Evolutionary conservation across 305 asterid genomes (phyloP), one percentile per base, ranked within the genome.

Genomic region (Fraxinus velutina): DNA sequence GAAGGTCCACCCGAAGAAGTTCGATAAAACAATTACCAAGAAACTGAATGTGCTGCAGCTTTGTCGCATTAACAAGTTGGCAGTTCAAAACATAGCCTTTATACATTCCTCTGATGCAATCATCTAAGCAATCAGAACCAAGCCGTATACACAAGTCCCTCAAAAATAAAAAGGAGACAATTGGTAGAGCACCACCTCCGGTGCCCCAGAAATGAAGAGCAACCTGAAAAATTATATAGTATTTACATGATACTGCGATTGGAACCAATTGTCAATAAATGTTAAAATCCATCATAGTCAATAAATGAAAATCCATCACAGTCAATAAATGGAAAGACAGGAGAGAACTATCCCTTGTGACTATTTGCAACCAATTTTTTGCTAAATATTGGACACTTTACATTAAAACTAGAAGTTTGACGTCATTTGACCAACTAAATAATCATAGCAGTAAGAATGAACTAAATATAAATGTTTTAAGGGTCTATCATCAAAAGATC

Each of bases 171-270:
- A 93, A 93, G 78, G 98, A 92, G 84, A 88, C 97, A 82, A 92
- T 93, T 37, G 99, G 97, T 75, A 94, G 92, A 76, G 95, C 96
- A 76, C 98, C 97, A 27, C 94, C 92, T 15, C 97, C 97, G 0
- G 97, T 94, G 78, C 98, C 98, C 97, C 97, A 95, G 84, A 92
- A 95, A 90, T 95, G 98, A 87, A 92, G 95, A 76, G 91, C 93
- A 85, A 89, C 97, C 98, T 93, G 92, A 62, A 88, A 85, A 81
- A 83, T n/a, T 74, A 47, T 3, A 78, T 7, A 81, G 17, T 24
- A 19, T 82, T 57, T 1, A 71, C 75, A 42, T 75, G 50, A 73
- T 73, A 75, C 19, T 5, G 66, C 39, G 76, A 74, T 21, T 73
- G 68, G 50, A 32, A 64, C 77, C 50, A 39, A 39, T 39, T 39